A percentile compares a stretch with the other conserved stretches of the same genome.
phyloP scores from a whole-genome alignment of 768 basidiomycete genomes.

The Grammothele lineata region DNA sequence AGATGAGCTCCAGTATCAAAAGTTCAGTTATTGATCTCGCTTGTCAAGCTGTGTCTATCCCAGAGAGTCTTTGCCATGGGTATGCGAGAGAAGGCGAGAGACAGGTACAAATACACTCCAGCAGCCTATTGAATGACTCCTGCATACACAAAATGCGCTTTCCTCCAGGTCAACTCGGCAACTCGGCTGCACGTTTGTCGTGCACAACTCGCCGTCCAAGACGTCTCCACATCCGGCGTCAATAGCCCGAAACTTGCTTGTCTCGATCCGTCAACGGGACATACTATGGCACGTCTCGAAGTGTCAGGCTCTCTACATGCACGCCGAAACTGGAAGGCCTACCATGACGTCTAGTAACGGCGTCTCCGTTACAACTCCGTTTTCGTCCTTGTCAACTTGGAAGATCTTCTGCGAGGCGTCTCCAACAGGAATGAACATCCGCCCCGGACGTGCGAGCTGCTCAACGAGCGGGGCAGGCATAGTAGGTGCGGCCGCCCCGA shows the following conservation, averaged over 20 bases:
- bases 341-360: constrained; percentile 72
- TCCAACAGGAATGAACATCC: constrained; percentile 94
- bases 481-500: constrained; percentile 84
- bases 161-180: too few species aligned
- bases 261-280: constrained; percentile 65
- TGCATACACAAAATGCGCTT: too few species aligned
- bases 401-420: constrained; percentile 53
- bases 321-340: background rate
- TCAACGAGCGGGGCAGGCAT: constrained; percentile 70
- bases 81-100: too few species aligned
- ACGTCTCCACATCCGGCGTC: too few species aligned
- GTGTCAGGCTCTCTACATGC: background rate
- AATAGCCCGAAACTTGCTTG: constrained; percentile 3
- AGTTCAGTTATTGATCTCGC: too few species aligned
- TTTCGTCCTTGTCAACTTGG: constrained; percentile 66
- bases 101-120: too few species aligned
- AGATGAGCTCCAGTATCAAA: too few species aligned
- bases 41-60: too few species aligned
- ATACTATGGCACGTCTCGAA: constrained; percentile 39
- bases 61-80: too few species aligned
- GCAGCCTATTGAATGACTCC: too few species aligned
- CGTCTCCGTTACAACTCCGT: constrained; percentile 61
- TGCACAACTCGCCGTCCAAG: too few species aligned
- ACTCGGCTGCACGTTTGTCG: too few species aligned
- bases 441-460: constrained; percentile 70